These are phyloP conservation scores for Lineolata rhizophorae DNA, from an alignment of 495 filamentous ascomycete species.

Conservation along the genomic window DNA sequence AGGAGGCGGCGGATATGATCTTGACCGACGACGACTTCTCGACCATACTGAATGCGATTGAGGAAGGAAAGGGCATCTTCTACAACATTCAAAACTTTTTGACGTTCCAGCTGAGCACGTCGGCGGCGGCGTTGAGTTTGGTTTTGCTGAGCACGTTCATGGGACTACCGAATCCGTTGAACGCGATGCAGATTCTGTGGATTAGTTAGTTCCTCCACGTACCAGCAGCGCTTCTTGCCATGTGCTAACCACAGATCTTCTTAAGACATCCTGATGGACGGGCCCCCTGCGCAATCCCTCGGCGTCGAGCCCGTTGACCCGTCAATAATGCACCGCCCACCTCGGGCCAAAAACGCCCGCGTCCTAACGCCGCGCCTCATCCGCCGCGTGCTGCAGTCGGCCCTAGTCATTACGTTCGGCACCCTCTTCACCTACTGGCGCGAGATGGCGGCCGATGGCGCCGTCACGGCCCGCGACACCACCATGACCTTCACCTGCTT, in stretches of 20 bases:
- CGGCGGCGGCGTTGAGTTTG: conserved; percentile 76
- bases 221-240: too few species aligned
- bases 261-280: conserved; percentile 92
- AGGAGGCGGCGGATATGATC: conserved; percentile 99
- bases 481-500: conserved; percentile 99
- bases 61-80: conserved; percentile 97
- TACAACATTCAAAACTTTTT: conserved; percentile 99
- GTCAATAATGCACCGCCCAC: conserved; percentile 78
- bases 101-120: conserved; percentile 95
- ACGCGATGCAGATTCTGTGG: conserved; percentile 99
- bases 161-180: conserved; percentile 82
- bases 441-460: conserved; percentile 65
- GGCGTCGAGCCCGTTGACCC: conserved; percentile 93
- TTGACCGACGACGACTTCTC: conserved; percentile 95
- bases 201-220: conserved; percentile 49
- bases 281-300: conserved; percentile 87
- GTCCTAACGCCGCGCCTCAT: conserved; percentile 71
- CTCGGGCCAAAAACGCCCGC: conserved; percentile 60
- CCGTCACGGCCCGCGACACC: conserved; percentile 79
- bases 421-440: conserved; percentile 77
- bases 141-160: conserved; percentile 80
- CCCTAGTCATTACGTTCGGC: conserved; percentile 70
- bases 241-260: conserved; percentile 1
- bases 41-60: conserved; percentile 86
- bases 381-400: conserved; percentile 67